Evolutionary conservation across 805 yeast genomes (phyloP).

Genomic region (Alloascoidea africana): DNA sequence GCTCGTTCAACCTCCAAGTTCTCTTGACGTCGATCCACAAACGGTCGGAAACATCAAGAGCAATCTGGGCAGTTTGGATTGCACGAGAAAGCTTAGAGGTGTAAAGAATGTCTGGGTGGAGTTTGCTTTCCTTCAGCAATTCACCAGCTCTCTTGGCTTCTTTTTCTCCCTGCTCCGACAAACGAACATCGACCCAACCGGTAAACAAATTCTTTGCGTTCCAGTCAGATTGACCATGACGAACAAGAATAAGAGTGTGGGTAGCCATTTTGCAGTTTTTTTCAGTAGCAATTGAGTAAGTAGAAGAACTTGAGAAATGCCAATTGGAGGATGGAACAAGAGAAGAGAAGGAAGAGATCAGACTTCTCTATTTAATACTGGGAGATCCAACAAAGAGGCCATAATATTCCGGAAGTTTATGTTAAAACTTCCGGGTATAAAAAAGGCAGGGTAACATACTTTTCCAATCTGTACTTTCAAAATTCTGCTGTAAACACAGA

Average conservation of each 20-base stretch:
- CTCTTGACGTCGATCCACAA: slow-evolving; percentile 84
- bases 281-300: background rate
- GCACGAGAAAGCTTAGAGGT: slow-evolving; percentile 91
- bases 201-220: slow-evolving; percentile 95
- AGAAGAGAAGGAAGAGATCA: slow-evolving; percentile 83
- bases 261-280: slow-evolving; percentile 8
- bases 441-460: too few relatives aligned
- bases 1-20: slow-evolving; percentile 96
- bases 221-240: slow-evolving; percentile 99
- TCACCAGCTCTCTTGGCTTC: slow-evolving; percentile 94
- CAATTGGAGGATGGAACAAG: background rate
- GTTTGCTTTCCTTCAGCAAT: slow-evolving; percentile 72
- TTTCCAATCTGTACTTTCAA: too few relatives aligned
- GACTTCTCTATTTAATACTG: slow-evolving; percentile 36
- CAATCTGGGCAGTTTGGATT: slow-evolving; percentile 93
- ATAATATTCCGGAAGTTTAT: background rate
- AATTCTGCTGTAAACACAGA: too few relatives aligned
- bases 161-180: slow-evolving; percentile 70
- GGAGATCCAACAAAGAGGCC: background rate
- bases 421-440: background rate
- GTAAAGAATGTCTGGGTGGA: slow-evolving; percentile 61
- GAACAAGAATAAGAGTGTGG: slow-evolving; percentile 69
- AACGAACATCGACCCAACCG: slow-evolving; percentile 94
- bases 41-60: slow-evolving; percentile 78
- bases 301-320: too few relatives aligned